Percentiles rank a stretch among this genome's conserved stretches.
These are phyloP conservation scores for Lactifluus volemus DNA, from an alignment of 768 basidiomycete genomes.

Conservation along the genomic window DNA sequence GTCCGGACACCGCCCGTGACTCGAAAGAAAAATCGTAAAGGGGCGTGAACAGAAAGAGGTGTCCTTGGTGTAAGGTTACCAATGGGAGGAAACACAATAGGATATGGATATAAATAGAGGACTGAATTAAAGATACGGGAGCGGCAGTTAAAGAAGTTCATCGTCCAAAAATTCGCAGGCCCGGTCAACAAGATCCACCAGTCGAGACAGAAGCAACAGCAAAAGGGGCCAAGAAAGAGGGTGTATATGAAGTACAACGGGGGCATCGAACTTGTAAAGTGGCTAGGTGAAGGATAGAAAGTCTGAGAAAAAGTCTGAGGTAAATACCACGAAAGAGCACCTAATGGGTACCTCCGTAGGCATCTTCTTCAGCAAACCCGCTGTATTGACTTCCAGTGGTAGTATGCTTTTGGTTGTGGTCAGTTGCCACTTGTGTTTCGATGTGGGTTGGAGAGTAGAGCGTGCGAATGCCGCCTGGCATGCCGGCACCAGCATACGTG, in stretches of 20 bases:
- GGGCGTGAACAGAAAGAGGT: background rate
- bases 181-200: background rate
- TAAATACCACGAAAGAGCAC: background rate
- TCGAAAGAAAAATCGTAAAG: background rate
- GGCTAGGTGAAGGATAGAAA: background rate
- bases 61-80: background rate
- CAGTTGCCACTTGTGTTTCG: background rate
- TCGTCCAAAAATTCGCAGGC: background rate
- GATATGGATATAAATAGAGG: background rate
- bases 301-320: background rate
- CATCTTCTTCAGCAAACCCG: conserved; percentile 21
- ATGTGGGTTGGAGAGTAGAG: conserved; percentile 26
- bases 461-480: conserved; percentile 26
- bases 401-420: conserved; percentile 19
- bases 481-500: conserved; percentile 22
- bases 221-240: background rate
- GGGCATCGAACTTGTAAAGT: background rate
- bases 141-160: background rate
- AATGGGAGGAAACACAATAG: background rate
- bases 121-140: background rate
- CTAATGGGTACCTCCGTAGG: conserved; percentile 22
- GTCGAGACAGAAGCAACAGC: background rate
- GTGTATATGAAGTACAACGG: conserved; percentile 1
- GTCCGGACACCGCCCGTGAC: conserved; percentile 8
- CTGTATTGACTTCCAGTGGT: conserved; percentile 26